Conservation (phyloP, 148 eudicot genomes). For the Fagopyrum tataricum region DNA sequence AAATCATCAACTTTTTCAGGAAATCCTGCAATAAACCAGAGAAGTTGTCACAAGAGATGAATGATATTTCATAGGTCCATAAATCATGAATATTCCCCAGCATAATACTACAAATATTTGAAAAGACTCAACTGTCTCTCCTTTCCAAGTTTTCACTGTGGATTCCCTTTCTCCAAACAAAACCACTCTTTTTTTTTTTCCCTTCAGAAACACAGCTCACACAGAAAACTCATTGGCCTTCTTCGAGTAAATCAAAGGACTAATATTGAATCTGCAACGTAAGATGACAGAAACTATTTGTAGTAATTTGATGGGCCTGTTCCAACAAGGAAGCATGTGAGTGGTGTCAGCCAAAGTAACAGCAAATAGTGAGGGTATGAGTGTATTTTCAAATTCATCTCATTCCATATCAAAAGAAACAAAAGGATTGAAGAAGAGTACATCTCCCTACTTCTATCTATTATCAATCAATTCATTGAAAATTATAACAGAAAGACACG, state of each 20-base stretch:
- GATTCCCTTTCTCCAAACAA: conserved; percentile 7
- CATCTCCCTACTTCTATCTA: conserved; percentile 1
- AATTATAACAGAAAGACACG: not conserved
- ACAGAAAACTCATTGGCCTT: conserved; percentile 2
- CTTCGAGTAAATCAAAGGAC: conserved; percentile 4
- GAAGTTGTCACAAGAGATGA: not conserved
- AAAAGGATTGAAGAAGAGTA: not conserved
- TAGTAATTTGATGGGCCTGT: conserved; percentile 12
- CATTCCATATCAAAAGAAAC: not conserved
- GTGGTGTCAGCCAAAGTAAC: conserved; percentile 6
- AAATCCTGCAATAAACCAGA: conserved; percentile 1
- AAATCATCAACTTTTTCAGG: not conserved
- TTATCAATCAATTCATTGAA: not conserved
- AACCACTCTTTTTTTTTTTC: not conserved
- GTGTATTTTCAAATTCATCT: not conserved
- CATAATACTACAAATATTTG: not conserved
- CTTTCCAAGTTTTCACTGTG: conserved; percentile 1
- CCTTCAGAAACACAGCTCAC: conserved; percentile 6
- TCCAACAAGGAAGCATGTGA: conserved; percentile 12
- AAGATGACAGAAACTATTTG: conserved; percentile 1
- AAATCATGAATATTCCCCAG: conserved; percentile 9
- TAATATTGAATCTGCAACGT: conserved; percentile 1
- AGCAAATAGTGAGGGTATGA: not conserved
- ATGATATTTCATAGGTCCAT: not conserved
- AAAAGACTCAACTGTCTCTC: conserved; percentile 7